Evolutionary conservation across 805 yeast genomes (phyloP).

Genomic region (Lachancea quebecensis): DNA sequence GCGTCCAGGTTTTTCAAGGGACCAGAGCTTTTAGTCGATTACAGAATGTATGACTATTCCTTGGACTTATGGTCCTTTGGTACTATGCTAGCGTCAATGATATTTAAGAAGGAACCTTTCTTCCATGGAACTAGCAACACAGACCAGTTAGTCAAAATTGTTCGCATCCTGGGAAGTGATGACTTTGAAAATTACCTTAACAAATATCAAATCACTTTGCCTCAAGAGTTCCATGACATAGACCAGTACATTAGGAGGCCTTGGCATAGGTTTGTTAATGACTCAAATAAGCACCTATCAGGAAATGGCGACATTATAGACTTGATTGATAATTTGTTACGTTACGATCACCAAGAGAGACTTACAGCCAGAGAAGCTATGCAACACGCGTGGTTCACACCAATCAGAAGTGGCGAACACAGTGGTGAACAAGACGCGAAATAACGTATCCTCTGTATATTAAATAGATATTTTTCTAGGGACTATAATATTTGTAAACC

Average conservation of each 20-base stretch:
- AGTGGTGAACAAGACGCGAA: not conserved
- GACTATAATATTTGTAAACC: not conserved
- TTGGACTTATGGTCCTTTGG: constrained; percentile 93
- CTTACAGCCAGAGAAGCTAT: constrained; percentile 85
- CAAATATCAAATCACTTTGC: constrained; percentile 65
- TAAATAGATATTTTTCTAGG: constrained; percentile 37
- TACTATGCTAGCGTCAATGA: constrained; percentile 84
- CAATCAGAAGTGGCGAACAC: constrained; percentile 10
- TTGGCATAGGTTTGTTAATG: constrained; percentile 75
- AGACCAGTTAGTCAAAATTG: constrained; percentile 86
- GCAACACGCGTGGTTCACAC: constrained; percentile 48
- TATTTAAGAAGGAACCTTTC: constrained; percentile 86
- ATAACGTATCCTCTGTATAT: not conserved
- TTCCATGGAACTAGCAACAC: constrained; percentile 87
- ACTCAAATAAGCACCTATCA: constrained; percentile 55
- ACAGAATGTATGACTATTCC: constrained; percentile 84
- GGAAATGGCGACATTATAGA: constrained; percentile 70
- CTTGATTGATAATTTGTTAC: constrained; percentile 68
- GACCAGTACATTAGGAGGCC: constrained; percentile 71
- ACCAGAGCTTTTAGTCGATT: constrained; percentile 82
- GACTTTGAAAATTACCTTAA: constrained; percentile 60
- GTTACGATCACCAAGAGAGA: constrained; percentile 84
- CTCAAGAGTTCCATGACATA: constrained; percentile 73
- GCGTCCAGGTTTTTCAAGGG: constrained; percentile 93
- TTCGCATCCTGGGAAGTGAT: constrained; percentile 80